A percentile compares a stretch with the other conserved stretches of the same genome.
phyloP scores from a whole-genome alignment of 2,329 filamentous ascomycete genomes.

The Kalaharituber pfeilii region DNA sequence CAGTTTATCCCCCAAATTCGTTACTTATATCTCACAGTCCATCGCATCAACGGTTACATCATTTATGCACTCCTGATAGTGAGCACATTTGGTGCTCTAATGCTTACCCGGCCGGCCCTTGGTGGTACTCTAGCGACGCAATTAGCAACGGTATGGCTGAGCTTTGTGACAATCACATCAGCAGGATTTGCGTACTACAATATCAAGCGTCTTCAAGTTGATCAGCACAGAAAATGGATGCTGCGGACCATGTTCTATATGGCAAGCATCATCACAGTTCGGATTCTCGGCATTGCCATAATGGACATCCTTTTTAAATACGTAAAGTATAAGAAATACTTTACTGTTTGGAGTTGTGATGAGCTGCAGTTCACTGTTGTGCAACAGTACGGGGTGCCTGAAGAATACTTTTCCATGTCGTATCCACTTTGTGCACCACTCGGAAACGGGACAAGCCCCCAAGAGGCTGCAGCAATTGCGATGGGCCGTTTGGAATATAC shows the following conservation, averaged over 20 bases:
- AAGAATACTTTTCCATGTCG: slow-evolving; percentile 10
- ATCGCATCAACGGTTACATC: slow-evolving; percentile 44
- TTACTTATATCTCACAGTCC: slow-evolving; percentile 33
- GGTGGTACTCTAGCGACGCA: slow-evolving; percentile 39
- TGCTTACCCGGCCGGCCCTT: slow-evolving; percentile 36
- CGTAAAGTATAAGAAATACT: background rate
- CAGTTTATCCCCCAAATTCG: slow-evolving; percentile 36
- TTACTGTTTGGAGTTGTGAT: slow-evolving; percentile 7
- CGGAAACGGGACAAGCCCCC: no score
- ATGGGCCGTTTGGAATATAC: no score
- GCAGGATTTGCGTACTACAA: slow-evolving; percentile 37
- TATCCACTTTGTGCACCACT: no score
- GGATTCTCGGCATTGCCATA: slow-evolving; percentile 12
- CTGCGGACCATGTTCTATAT: slow-evolving; percentile 36
- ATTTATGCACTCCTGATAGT: slow-evolving; percentile 34
- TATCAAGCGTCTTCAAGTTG: slow-evolving; percentile 43
- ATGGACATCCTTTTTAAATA: background rate
- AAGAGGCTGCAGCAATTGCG: no score
- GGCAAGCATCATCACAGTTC: slow-evolving; percentile 23
- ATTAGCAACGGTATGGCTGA: slow-evolving; percentile 30
- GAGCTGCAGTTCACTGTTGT: slow-evolving; percentile 10
- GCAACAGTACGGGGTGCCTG: slow-evolving; percentile 7
- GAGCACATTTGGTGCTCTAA: slow-evolving; percentile 34
- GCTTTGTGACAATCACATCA: slow-evolving; percentile 31
- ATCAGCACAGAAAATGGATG: slow-evolving; percentile 49